Evolutionary conservation across 768 basidiomycete species (phyloP), one percentile per base, ranked within the genome.

Genomic region (Lyophyllum shimeji): DNA sequence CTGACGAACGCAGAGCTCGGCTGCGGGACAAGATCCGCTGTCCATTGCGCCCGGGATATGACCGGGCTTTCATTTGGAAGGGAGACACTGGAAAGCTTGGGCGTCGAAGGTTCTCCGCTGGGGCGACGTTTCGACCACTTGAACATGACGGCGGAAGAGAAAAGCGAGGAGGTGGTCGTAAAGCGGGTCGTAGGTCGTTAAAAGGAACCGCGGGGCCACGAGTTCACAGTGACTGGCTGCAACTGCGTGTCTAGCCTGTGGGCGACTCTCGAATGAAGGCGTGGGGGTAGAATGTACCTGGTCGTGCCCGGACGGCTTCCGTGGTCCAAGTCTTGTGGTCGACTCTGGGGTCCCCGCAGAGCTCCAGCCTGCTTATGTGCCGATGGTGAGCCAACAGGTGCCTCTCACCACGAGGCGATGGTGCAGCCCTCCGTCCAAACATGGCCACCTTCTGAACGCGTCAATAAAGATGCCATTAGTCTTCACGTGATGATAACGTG

Each of bases 401-500:
- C 47, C 59, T 62, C 57, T 52, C 60, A 57, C 64, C 74, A 76
- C 74, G 74, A 74, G 74, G 71, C 67, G 62, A 63, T 66, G 56
- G 60, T 52, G 50, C 62, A 57, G 40, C 53, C 56, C 58, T 52
- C 61, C 34, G 51, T 58, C 59, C 56, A 64, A 64, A 59, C 55
- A 59, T 34, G 40, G 48, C 54, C 40, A 46, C 8, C 51, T 53
- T 55, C 43, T 50, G 45, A 47, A 40, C 46, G 18, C 53, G 52
- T 46, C 55, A 57, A 60, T 58, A 39, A 51, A 53, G 56, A 40
- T 33, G 45, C 50, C 48, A 56, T 50, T 47, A 29, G 34, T 15
- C 50, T 50, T 47, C 66, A 67, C 66, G 65, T 67, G 66, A 64
- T 58, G 40, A 20, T 56, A 53, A 51, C 54, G 46, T 58, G 60